Percentiles rank a stretch among this genome's conserved stretches.
phyloP scores from a whole-genome alignment of 208 protist species.

The Acanthamoeba triangularis region DNA sequence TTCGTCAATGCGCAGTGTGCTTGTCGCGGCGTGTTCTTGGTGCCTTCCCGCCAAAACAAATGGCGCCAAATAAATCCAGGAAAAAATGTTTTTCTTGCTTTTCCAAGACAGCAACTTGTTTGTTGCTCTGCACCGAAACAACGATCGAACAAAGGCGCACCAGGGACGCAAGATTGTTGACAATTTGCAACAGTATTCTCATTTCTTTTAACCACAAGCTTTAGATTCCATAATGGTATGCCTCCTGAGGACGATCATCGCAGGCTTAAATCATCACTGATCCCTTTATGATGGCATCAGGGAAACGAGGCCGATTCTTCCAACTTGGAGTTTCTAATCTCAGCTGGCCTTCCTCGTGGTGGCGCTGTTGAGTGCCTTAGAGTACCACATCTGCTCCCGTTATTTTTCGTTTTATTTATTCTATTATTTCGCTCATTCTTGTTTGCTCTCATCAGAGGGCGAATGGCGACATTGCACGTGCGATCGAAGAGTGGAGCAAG shows the following conservation, averaged over 20 bases:
- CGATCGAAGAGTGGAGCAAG: conserved; percentile 14
- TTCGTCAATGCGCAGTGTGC: background rate
- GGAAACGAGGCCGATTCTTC: no score
- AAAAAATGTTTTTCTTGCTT: background rate
- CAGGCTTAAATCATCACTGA: no score
- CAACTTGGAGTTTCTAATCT: conserved; percentile 15
- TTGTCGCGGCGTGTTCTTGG: background rate
- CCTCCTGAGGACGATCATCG: no score
- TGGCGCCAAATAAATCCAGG: background rate
- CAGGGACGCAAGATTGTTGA: no score
- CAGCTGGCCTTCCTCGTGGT: background rate
- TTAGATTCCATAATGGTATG: no score
- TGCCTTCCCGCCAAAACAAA: background rate
- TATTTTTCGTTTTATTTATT: background rate
- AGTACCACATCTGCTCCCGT: background rate
- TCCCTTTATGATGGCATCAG: no score
- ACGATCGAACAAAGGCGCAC: no score
- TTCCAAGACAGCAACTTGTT: background rate
- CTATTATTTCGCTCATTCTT: background rate
- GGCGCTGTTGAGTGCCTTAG: background rate
- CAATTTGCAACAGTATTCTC: no score
- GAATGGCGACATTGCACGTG: background rate
- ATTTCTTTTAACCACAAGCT: no score
- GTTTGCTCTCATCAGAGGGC: background rate
- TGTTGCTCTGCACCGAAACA: background rate